Evolutionary conservation across 2,329 filamentous ascomycete species (phyloP), one percentile per base, ranked within the genome.

Genomic region (Neofusicoccum laricinum): DNA sequence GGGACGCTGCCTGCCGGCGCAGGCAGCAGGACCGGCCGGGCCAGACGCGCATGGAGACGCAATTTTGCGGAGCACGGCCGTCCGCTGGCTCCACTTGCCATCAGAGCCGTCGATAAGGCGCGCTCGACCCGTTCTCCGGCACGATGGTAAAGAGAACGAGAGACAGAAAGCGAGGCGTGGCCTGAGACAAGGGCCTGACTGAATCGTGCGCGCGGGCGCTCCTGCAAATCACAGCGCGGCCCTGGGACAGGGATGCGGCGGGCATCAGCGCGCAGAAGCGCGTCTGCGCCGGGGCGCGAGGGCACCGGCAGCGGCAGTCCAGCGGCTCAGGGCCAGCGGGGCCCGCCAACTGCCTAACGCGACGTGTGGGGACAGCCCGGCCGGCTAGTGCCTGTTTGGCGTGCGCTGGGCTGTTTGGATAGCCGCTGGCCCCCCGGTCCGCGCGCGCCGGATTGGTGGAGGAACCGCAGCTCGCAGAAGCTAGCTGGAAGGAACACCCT

Each of bases 21-120:
- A 45, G 40, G 40, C 55, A 46, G n/a, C 30, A 36, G 30, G 12
- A 38, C 41, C 55, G 55, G 49, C 55, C 41, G 55, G 55, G 55
- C 55, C 41, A 59, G 55, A 46, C 55, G 43, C 55, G 41, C 55
- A 59, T 45, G 55, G 55, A 59, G 55, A 59, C 55, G 55, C 55
- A 59, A 46, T 59, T 45, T 38, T 46, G 55, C 55, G 55, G 55
- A 59, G 55, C 53, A 58, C 53, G 38, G 53, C 19, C 53, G 21
- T 21, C 34, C 38, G 53, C 25, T 46, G 55, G 55, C 55, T 55
- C 55, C 55, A 59, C 55, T 59, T 59, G 55, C 55, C 55, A 32
- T 46, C 25, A 36, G 25, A 59, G 55, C 55, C 55, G 55, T 59
- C 55, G 55, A 59, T 59, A 59, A 59, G 55, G 55, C 55, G 41